These are phyloP conservation scores for Cardamine occulta DNA, from an alignment of 345 rosid genomes.

Conservation along the genomic window DNA sequence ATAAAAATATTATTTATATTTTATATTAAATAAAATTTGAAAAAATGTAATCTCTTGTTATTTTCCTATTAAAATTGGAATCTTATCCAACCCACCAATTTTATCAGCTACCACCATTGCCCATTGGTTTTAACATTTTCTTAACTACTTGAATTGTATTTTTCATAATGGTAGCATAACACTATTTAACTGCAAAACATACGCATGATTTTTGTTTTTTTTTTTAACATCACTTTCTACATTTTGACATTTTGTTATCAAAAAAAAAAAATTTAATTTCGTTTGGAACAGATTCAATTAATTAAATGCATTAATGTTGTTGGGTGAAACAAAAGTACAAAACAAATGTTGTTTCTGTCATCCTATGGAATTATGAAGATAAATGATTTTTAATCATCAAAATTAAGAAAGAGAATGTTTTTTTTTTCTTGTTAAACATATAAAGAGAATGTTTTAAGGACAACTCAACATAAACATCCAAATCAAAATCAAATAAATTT, in stretches of 20 bases:
- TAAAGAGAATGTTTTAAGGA: background rate
- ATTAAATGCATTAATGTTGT: background rate
- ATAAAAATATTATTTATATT: background rate
- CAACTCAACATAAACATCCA: background rate
- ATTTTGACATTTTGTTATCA: constrained; percentile 8
- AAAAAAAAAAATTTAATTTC: background rate
- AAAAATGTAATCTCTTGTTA: too few species aligned
- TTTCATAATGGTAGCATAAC: constrained; percentile 5
- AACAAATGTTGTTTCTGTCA: background rate
- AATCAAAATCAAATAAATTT: background rate
- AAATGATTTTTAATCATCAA: background rate
- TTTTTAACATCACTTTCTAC: background rate
- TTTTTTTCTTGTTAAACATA: too few species aligned
- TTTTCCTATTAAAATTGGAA: background rate
- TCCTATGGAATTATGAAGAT: background rate
- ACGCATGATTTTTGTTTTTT: constrained; percentile 5
- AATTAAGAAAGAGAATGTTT: background rate
- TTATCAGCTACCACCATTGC: constrained; percentile 29
- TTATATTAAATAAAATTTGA: too few species aligned
- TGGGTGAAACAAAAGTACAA: background rate
- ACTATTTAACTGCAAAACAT: constrained; percentile 3
- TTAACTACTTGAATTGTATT: constrained; percentile 30
- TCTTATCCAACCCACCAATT: constrained; percentile 29
- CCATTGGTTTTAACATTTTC: constrained; percentile 32
- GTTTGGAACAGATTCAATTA: background rate